Evolutionary conservation across 1,139 yeast species (phyloP).

Genomic region (Pichia terricola): DNA sequence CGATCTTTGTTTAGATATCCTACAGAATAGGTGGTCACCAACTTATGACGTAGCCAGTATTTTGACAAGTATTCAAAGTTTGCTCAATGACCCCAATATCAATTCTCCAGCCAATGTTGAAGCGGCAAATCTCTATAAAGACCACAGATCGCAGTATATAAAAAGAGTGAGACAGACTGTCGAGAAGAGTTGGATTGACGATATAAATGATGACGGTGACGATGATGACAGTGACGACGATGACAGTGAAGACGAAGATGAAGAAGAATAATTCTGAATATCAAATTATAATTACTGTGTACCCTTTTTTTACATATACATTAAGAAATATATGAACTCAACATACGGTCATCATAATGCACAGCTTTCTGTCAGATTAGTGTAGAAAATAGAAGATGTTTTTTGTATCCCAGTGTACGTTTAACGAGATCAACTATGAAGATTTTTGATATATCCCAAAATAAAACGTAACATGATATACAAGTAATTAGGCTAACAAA

Average conservation of each 20-base stretch:
- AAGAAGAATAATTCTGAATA: constrained; percentile 15
- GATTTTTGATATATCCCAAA: too few relatives aligned
- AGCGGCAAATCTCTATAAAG: constrained; percentile 92
- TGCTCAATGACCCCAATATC: constrained; percentile 92
- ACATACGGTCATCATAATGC: too few relatives aligned
- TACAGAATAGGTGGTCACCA: constrained; percentile 98
- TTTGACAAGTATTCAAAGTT: constrained; percentile 76
- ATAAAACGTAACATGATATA: too few relatives aligned
- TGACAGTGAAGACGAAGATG: constrained; percentile 27
- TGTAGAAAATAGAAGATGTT: too few relatives aligned
- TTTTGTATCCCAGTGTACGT: too few relatives aligned
- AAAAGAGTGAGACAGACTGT: constrained; percentile 91
- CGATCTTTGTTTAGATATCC: constrained; percentile 87
- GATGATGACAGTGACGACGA: constrained; percentile 51
- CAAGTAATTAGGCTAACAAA: too few relatives aligned
- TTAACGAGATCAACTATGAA: too few relatives aligned
- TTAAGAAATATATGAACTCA: too few relatives aligned
- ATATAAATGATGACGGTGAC: constrained; percentile 53
- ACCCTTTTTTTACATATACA: too few relatives aligned
- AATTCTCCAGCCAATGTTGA: constrained; percentile 97
- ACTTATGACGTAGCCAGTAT: constrained; percentile 98
- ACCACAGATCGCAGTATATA: constrained; percentile 85
- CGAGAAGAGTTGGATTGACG: constrained; percentile 76
- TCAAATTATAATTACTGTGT: neutral
- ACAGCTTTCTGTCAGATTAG: too few relatives aligned